Conservation (phyloP, 2,329 filamentous ascomycete species). For the Hirsutella rhossiliensis region DNA sequence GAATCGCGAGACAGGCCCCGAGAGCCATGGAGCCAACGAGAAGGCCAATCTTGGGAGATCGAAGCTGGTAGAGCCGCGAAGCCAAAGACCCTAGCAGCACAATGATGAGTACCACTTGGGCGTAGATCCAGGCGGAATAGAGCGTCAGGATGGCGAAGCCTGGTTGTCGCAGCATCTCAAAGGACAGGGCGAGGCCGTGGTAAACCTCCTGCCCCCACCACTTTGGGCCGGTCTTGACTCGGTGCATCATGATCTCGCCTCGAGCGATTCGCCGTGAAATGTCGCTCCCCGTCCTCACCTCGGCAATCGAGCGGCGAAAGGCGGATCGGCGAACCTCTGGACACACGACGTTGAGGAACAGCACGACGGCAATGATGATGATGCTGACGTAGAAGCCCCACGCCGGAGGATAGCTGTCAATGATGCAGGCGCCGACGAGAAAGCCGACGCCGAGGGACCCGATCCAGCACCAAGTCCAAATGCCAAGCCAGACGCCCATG, state of each 20-base stretch:
- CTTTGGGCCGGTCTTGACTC: slow-evolving; percentile 56
- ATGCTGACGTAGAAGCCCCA: slow-evolving; percentile 71
- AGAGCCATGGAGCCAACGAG: slow-evolving; percentile 54
- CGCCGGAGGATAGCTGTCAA: slow-evolving; percentile 48
- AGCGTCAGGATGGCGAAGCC: slow-evolving; percentile 60
- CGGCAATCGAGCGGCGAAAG: slow-evolving; percentile 55
- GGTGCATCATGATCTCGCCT: slow-evolving; percentile 67
- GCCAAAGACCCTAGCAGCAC: slow-evolving; percentile 60
- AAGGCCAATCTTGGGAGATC: slow-evolving; percentile 53
- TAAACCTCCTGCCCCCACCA: slow-evolving; percentile 71
- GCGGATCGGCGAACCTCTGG: slow-evolving; percentile 61
- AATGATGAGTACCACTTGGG: slow-evolving; percentile 61
- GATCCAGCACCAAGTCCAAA: slow-evolving; percentile 69
- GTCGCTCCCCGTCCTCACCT: slow-evolving; percentile 42
- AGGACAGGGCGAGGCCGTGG: slow-evolving; percentile 53
- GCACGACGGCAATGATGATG: slow-evolving; percentile 49
- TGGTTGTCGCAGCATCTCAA: slow-evolving; percentile 61
- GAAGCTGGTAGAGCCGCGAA: slow-evolving; percentile 54
- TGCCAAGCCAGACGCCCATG: slow-evolving; percentile 66
- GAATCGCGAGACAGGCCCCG: slow-evolving; percentile 57
- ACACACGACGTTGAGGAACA: slow-evolving; percentile 57
- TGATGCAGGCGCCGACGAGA: slow-evolving; percentile 56
- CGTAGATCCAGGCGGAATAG: slow-evolving; percentile 72
- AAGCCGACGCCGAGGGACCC: slow-evolving; percentile 63
- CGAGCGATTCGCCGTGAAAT: slow-evolving; percentile 49